These are phyloP conservation scores for Saksenaea vasiformis DNA, from an alignment of 371 early-diverging fungal genomes.

Conservation along the genomic window DNA sequence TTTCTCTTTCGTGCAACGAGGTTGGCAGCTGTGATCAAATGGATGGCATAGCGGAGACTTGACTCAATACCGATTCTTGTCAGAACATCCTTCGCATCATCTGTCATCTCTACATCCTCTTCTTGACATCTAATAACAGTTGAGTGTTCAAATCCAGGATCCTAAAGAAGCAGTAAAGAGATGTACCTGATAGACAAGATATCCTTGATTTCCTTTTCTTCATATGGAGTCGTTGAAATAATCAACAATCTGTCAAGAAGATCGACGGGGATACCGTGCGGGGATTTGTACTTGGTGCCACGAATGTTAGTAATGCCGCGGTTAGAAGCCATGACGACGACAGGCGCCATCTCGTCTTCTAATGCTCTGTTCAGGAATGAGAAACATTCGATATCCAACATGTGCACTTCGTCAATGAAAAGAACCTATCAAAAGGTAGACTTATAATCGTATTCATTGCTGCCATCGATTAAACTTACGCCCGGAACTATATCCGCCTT, in stretches of 20 bases:
- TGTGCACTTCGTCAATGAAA: conserved; percentile 99
- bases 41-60: conserved; percentile 96
- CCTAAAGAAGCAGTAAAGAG: neutral
- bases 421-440: conserved; percentile 60
- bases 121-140: conserved; percentile 76
- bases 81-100: conserved; percentile 87
- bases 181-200: conserved; percentile 83
- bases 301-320: conserved; percentile 93
- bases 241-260: conserved; percentile 94
- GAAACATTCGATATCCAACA: conserved; percentile 99
- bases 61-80: conserved; percentile 92
- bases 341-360: conserved; percentile 94
- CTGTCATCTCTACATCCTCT: conserved; percentile 96
- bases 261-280: conserved; percentile 98
- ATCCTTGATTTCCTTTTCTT: conserved; percentile 83
- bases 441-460: neutral
- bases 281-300: conserved; percentile 92
- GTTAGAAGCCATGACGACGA: conserved; percentile 99
- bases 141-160: neutral
- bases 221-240: conserved; percentile 88
- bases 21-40: conserved; percentile 92
- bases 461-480: conserved; percentile 49
- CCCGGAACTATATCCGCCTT: conserved; percentile 98
- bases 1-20: conserved; percentile 91
- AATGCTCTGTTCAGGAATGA: conserved; percentile 97